Evolutionary conservation across 257 asterid species (phyloP).

Genomic region (Solanum clarkiae): DNA sequence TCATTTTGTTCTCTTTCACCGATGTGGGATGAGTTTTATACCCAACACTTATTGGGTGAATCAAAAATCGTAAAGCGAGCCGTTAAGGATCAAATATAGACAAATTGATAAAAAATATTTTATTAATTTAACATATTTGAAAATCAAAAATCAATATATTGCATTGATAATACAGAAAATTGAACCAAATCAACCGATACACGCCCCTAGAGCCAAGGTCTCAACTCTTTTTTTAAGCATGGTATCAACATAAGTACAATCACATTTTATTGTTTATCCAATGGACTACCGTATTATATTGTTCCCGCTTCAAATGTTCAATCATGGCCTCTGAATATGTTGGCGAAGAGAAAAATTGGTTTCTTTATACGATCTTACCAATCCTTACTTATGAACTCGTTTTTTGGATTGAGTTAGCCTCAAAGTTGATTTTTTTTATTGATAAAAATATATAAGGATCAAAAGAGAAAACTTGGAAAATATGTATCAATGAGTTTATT

Average conservation of each 20-base stretch:
- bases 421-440: neutral
- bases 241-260: neutral
- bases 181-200: too few relatives aligned
- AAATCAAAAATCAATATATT: too few relatives aligned
- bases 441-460: neutral
- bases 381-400: rapidly evolving
- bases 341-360: neutral
- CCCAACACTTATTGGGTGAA: too few relatives aligned
- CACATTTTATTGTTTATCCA: neutral
- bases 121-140: too few relatives aligned
- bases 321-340: neutral
- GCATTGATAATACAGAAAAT: too few relatives aligned
- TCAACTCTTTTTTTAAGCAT: neutral
- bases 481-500: neutral
- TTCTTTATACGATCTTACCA: neutral
- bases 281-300: neutral
- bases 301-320: neutral
- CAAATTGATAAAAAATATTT: too few relatives aligned
- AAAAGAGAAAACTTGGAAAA: neutral
- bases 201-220: rapidly evolving
- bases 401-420: rapidly evolving
- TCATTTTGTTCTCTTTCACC: too few relatives aligned
- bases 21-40: too few relatives aligned
- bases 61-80: too few relatives aligned
- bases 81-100: too few relatives aligned